These are phyloP conservation scores for Chlorella sp. DNA, from an alignment of 139 green algal genomes.

Conservation along the genomic window DNA sequence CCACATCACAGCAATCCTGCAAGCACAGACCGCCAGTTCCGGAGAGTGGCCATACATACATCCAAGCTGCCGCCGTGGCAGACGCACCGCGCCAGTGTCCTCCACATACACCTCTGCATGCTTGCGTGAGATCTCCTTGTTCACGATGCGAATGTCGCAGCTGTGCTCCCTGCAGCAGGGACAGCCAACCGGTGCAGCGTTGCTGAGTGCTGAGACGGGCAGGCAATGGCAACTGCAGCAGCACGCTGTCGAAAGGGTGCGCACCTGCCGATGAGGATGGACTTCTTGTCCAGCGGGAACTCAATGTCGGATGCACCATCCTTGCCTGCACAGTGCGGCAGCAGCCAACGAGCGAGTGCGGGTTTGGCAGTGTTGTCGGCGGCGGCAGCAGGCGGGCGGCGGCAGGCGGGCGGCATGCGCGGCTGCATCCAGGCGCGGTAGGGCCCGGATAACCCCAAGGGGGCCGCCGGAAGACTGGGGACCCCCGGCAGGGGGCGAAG, in stretches of 20 bases:
- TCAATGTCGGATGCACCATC: slow-evolving; percentile 44
- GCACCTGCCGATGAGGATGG: slow-evolving; percentile 51
- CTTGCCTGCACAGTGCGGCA: not conserved
- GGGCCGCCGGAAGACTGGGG: too few species aligned
- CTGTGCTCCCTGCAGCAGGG: slow-evolving; percentile 46
- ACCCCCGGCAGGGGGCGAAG: too few species aligned
- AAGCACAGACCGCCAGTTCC: too few species aligned
- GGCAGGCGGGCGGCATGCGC: not conserved
- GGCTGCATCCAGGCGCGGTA: too few species aligned
- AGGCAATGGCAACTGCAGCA: too few species aligned
- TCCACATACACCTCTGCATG: slow-evolving; percentile 57
- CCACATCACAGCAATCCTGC: too few species aligned
- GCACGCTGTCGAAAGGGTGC: not conserved
- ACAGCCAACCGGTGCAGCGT: too few species aligned
- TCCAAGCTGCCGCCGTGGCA: too few species aligned
- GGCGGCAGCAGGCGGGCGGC: not conserved
- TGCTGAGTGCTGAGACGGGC: too few species aligned
- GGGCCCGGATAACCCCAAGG: too few species aligned
- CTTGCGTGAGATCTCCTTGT: slow-evolving; percentile 57
- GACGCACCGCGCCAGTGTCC: slow-evolving; percentile 33
- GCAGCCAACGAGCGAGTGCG: too few species aligned
- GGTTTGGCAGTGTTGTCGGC: not conserved
- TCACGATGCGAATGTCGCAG: slow-evolving; percentile 59
- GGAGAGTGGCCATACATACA: too few species aligned
- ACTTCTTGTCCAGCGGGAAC: slow-evolving; percentile 48